Percentiles rank a stretch among this genome's conserved stretches.
These are phyloP conservation scores for Austroboletus festivus DNA, from an alignment of 768 basidiomycete genomes.

Conservation along the genomic window DNA sequence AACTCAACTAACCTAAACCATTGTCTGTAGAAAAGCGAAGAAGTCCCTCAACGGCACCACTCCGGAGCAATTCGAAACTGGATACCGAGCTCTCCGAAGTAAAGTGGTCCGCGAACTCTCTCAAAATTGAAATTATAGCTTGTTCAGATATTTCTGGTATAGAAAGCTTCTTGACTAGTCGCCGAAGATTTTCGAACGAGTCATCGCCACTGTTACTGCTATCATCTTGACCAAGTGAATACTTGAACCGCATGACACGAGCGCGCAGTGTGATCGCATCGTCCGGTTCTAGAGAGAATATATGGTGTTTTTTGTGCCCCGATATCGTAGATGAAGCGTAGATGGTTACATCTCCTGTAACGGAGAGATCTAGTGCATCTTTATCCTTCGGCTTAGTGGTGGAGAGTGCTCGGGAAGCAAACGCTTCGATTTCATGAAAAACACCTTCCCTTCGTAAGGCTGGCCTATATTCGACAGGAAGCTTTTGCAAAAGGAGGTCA, in stretches of 20 bases:
- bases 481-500: conserved; percentile 82
- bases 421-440: conserved; percentile 84
- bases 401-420: conserved; percentile 63
- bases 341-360: conserved; percentile 35
- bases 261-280: conserved; percentile 93
- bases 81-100: conserved; percentile 77
- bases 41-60: conserved; percentile 86
- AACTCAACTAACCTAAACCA: conserved; percentile 25
- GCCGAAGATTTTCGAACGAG: conserved; percentile 60
- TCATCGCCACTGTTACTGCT: conserved; percentile 53
- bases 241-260: conserved; percentile 83
- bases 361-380: conserved; percentile 32
- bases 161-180: conserved; percentile 64
- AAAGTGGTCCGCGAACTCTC: conserved; percentile 79
- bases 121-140: conserved; percentile 57
- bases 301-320: conserved; percentile 67
- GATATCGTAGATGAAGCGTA: conserved; percentile 48
- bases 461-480: conserved; percentile 80
- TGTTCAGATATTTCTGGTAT: conserved; percentile 55
- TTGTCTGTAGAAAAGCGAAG: conserved; percentile 79
- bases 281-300: conserved; percentile 73
- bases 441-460: conserved; percentile 94
- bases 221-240: conserved; percentile 57
- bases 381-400: conserved; percentile 51
- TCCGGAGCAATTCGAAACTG: conserved; percentile 93